Base-by-base conservation (phyloP, 352 stramenopile species). In the Saprolegnia parasitica region DNA sequence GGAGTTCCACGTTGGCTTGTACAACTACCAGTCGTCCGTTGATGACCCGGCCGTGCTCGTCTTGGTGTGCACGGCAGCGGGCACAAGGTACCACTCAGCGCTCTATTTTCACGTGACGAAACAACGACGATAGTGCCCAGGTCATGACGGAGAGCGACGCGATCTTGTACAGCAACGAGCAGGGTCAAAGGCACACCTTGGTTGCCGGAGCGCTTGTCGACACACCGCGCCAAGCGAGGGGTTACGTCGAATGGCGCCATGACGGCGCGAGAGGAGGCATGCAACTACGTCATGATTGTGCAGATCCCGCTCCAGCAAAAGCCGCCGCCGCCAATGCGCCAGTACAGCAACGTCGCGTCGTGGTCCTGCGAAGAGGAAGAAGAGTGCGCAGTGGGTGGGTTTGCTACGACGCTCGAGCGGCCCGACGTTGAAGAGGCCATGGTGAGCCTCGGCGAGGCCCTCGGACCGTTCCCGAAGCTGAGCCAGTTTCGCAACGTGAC, bases 121-220 rank as follows among this genome's bases (percentile, higher is more conserved):
- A n/a, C n/a, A n/a, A n/a, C n/a, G n/a, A n/a, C n/a, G n/a, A n/a
- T 58, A 68, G 62, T 49, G 62, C 62, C 20, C 62, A 68, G 60
- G 50, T 68, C 21, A 32, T 68, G 11, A 40, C 11, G 13, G 24
- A 18, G 16, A 29, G 16, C 50, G 35, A 26, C 46, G 15, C 18
- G 50, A 58, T 60, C 35, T 60, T 68, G 40, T 68, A 68, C 21
- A 42, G 26, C 23, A 68, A 68, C 29, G 42, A 68, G 10, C 62
- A 50, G 16, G 62, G 62, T 40, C 26, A 21, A 15, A 68, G 60
- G 40, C 62, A 47, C 13, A 68, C 62, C 9, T 68, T 68, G 9
- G n/a, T 32, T 4, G 62, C 62, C 23, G 16, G n/a, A 24, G n/a
- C 46, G 62, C 13, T 26, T 68, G 10, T 57, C 32, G 15, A 60